Base-by-base conservation (phyloP, 1,139 yeast species). In the Geotrichum restrictum region DNA sequence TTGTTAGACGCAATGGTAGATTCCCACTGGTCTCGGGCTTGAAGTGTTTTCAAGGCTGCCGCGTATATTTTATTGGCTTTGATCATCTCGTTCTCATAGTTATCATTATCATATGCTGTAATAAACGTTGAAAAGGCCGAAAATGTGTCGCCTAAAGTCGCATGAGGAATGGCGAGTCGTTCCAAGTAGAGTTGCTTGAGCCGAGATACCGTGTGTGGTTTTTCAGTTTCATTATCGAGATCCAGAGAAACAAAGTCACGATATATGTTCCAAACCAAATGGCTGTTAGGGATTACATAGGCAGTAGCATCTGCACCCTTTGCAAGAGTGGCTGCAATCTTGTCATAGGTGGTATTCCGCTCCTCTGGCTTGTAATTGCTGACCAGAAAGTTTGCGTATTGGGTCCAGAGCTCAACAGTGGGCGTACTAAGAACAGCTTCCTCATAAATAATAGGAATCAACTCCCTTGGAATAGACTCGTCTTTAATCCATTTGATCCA, bases 111-210 rank as follows among this genome's bases (percentile, higher is more conserved):
- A 18, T 55, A 51, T 13, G 49, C 3, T 1, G 81, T 71, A 1
- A 80, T 70, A 52, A 78, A 76, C 0, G 70, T 52, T 0, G 84
- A 80, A 46, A 69, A 72, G 7, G 68, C 69, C 14, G 71, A 63
- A 57, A 73, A 79, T 0, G 81, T 75, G 0, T 73, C 71, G 1
- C 73, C 74, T 3, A 81, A 54, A 4, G 64, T 59, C 1, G 59
- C 57, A 60, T 78, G 83, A 0, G 83, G 83, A 38, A 65, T 61
- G 8, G 66, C 57, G 3, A 81, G 64, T 29, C 81, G 62, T 38
- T 69, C 64, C 32, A 69, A 56, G 55, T 74, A 72, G 18, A 74
- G 53, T 3, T 63, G 62, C 46, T 65, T 64, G 39, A 69, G 58
- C 24, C 46, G 44, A 27, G 60, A 13, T 14, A 57, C 39, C 16